Conservation (phyloP, 805 yeast species). For the Starmerella stellata region DNA sequence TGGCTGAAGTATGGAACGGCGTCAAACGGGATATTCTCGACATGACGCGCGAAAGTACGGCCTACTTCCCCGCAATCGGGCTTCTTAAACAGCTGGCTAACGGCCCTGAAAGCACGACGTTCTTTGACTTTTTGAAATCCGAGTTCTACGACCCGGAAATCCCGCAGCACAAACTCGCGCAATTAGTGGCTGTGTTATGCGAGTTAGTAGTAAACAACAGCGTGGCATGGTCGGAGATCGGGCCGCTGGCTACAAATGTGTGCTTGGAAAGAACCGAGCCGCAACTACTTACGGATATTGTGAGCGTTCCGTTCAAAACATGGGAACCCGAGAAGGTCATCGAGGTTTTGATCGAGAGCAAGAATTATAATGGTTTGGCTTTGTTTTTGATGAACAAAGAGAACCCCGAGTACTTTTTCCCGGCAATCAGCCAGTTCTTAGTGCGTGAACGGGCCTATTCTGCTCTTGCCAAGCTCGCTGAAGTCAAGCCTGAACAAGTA, state of each 20-base stretch:
- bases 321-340: not conserved
- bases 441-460: conserved; percentile 31
- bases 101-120: not conserved
- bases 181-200: not conserved
- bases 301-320: not conserved
- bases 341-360: not conserved
- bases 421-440: conserved; percentile 12
- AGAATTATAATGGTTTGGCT: not conserved
- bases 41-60: conserved; percentile 37
- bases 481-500: conserved; percentile 26
- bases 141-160: conserved; percentile 4
- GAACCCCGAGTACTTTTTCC: conserved; percentile 7
- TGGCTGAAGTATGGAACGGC: conserved; percentile 72
- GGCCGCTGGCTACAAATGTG: conserved; percentile 30
- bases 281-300: not conserved
- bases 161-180: conserved; percentile 9
- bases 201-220: not conserved
- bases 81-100: conserved; percentile 28
- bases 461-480: conserved; percentile 36
- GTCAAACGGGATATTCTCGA: conserved; percentile 78
- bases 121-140: not conserved
- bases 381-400: conserved; percentile 14
- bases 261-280: not conserved
- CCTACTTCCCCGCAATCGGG: conserved; percentile 26
- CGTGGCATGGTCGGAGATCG: conserved; percentile 18